A percentile compares a stretch with the other conserved stretches of the same genome.
These are phyloP conservation scores for Aphanomyces invadans DNA, from an alignment of 352 stramenopile species.

Conservation along the genomic window DNA sequence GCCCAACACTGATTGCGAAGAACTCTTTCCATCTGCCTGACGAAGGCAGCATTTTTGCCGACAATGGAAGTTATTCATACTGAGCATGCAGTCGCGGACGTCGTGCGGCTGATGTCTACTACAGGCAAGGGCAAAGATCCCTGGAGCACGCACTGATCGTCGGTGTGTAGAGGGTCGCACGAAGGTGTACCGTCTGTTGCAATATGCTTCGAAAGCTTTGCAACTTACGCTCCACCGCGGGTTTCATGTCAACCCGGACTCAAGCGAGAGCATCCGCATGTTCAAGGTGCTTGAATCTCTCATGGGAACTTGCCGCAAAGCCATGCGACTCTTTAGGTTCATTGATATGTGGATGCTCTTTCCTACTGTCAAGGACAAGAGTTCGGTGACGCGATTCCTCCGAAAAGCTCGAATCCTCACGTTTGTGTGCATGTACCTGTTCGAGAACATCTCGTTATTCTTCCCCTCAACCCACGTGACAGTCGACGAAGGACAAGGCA, in stretches of 20 bases:
- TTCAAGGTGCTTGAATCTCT: slow-evolving; percentile 32
- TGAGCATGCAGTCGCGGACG: neutral
- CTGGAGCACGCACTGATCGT: neutral
- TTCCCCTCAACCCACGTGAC: slow-evolving; percentile 28
- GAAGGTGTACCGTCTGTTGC: slow-evolving; percentile 51
- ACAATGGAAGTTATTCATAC: neutral
- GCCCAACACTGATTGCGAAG: neutral
- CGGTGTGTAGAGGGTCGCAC: slow-evolving; percentile 41
- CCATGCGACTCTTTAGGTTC: slow-evolving; percentile 59
- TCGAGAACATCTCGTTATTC: slow-evolving; percentile 57
- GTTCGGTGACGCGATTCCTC: slow-evolving; percentile 30
- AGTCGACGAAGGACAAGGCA: neutral
- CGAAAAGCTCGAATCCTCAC: slow-evolving; percentile 40
- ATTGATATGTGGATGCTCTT: slow-evolving; percentile 52
- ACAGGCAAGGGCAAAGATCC: neutral
- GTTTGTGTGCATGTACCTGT: slow-evolving; percentile 59
- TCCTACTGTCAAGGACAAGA: slow-evolving; percentile 35
- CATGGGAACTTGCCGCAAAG: slow-evolving; percentile 47
- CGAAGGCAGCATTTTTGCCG: neutral
- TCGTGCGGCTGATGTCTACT: slow-evolving; percentile 5
- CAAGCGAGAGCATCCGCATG: neutral
- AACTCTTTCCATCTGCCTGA: neutral
- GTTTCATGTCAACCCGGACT: neutral
- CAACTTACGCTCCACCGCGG: slow-evolving; percentile 35
- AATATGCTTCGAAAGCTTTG: slow-evolving; percentile 51